phyloP scores from a whole-genome alignment of 2,329 filamentous ascomycete genomes.

The Botrytis byssoidea region DNA sequence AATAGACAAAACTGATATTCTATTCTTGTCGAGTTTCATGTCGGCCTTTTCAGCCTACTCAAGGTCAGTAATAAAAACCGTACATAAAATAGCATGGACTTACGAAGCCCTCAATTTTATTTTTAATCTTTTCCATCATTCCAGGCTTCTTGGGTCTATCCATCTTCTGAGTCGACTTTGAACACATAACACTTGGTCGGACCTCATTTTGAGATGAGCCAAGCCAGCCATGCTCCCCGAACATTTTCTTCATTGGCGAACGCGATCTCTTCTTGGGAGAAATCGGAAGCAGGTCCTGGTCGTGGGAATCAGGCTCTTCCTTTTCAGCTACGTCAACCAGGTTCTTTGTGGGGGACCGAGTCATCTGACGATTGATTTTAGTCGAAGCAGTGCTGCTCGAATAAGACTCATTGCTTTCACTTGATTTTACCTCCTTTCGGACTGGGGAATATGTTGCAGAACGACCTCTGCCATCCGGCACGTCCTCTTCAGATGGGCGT shows the following conservation, averaged over 20 bases:
- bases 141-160: slow-evolving; percentile 27
- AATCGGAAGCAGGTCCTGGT: background rate
- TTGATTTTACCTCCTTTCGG: background rate
- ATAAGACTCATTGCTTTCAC: slow-evolving; percentile 2
- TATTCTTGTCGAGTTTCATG: slow-evolving; percentile 27
- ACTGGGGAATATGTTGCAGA: background rate
- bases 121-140: slow-evolving; percentile 36
- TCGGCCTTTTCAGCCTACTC: slow-evolving; percentile 38
- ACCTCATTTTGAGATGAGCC: slow-evolving; percentile 31
- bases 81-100: slow-evolving; percentile 19
- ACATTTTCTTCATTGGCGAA: slow-evolving; percentile 40
- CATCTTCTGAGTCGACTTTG: slow-evolving; percentile 23
- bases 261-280: slow-evolving; percentile 35
- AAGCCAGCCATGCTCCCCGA: slow-evolving; percentile 38
- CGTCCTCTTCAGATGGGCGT: slow-evolving; percentile 1
- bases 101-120: slow-evolving; percentile 37
- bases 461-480: background rate
- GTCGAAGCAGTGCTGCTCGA: slow-evolving; percentile 10
- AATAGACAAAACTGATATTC: slow-evolving; percentile 29
- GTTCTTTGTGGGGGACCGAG: slow-evolving; percentile 27
- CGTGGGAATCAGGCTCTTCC: slow-evolving; percentile 23
- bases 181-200: slow-evolving; percentile 19
- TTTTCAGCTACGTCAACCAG: slow-evolving; percentile 26
- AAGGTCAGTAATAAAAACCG: slow-evolving; percentile 3
- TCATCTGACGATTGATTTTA: slow-evolving; percentile 21